phyloP scores from a whole-genome alignment of 1,139 yeast species.

The Geotrichum australiense region DNA sequence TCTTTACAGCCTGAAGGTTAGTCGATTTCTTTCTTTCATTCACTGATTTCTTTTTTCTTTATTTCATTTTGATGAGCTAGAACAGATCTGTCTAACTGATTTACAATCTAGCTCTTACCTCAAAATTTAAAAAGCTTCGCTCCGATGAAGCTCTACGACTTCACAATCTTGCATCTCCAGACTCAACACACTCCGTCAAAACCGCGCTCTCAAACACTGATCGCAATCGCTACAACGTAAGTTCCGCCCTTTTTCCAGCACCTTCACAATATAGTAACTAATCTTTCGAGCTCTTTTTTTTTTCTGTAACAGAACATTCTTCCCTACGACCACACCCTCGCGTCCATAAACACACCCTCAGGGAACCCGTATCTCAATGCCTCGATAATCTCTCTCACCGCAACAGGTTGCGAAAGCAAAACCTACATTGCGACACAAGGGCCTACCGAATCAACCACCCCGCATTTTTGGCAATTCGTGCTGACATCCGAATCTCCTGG shows the following conservation, averaged over 20 bases:
- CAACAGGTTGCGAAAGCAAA: too few species aligned
- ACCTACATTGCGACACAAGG: constrained; percentile 69
- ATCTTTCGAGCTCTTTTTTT: too few species aligned
- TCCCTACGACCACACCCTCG: constrained; percentile 55
- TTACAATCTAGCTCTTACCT: too few species aligned
- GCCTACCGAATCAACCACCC: constrained; percentile 55
- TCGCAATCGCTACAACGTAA: constrained; percentile 2
- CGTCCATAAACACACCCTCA: constrained; percentile 36
- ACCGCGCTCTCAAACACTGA: not conserved
- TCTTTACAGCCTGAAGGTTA: too few species aligned
- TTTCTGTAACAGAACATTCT: constrained; percentile 41
- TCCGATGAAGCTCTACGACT: too few species aligned
- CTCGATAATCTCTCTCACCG: constrained; percentile 37
- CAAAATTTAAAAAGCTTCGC: too few species aligned
- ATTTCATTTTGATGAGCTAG: too few species aligned
- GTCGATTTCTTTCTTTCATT: too few species aligned
- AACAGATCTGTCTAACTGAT: too few species aligned
- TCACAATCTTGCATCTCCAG: too few species aligned
- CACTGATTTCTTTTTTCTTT: too few species aligned
- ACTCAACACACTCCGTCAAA: too few species aligned
- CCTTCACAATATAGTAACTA: not conserved
- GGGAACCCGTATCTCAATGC: constrained; percentile 42
- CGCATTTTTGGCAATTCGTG: constrained; percentile 79
- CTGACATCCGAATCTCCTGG: constrained; percentile 18
- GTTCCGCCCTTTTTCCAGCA: not conserved